phyloP scores from a whole-genome alignment of 2,329 filamentous ascomycete species.

The Bertia moriformis region DNA sequence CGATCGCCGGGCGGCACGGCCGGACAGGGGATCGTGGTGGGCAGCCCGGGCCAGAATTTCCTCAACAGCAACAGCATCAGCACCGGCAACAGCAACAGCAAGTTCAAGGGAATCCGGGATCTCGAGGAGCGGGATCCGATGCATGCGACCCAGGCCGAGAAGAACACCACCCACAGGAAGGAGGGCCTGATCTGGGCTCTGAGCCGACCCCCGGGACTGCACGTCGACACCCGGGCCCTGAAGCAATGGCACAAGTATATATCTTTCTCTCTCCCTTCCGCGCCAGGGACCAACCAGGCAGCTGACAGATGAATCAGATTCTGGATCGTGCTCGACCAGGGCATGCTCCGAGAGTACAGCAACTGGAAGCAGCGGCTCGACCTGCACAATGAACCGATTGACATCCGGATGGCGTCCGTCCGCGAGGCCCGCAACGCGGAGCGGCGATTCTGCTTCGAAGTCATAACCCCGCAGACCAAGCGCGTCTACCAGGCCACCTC shows the following conservation, averaged over 20 bases:
- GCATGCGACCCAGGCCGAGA: conserved; percentile 34
- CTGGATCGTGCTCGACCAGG: conserved; percentile 95
- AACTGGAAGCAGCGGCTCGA: conserved; percentile 98
- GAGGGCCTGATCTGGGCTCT: conserved; percentile 91
- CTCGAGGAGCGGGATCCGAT: conserved; percentile 68
- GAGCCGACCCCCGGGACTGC: conserved; percentile 69
- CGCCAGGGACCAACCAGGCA: too few relatives aligned
- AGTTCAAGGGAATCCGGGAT: conserved; percentile 86
- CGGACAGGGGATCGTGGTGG: conserved; percentile 22
- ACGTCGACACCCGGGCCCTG: conserved; percentile 84
- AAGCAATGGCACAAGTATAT: conserved; percentile 99
- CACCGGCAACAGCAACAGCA: too few relatives aligned
- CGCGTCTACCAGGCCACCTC: conserved; percentile 95
- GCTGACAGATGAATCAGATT: conserved; percentile 44
- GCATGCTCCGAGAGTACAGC: conserved; percentile 91
- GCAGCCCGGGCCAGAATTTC: conserved; percentile 36
- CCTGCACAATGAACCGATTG: conserved; percentile 93
- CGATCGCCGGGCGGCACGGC: conserved; percentile 42
- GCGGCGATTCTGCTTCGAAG: conserved; percentile 90
- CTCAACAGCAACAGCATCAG: too few relatives aligned
- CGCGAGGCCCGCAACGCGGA: conserved; percentile 90
- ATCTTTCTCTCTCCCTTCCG: conserved; percentile 36
- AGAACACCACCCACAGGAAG: conserved; percentile 63
- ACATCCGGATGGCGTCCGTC: conserved; percentile 94
- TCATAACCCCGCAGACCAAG: conserved; percentile 92